Evolutionary conservation across 768 basidiomycete genomes (phyloP).

Genomic region (Tylopilus vinaceipallidus): DNA sequence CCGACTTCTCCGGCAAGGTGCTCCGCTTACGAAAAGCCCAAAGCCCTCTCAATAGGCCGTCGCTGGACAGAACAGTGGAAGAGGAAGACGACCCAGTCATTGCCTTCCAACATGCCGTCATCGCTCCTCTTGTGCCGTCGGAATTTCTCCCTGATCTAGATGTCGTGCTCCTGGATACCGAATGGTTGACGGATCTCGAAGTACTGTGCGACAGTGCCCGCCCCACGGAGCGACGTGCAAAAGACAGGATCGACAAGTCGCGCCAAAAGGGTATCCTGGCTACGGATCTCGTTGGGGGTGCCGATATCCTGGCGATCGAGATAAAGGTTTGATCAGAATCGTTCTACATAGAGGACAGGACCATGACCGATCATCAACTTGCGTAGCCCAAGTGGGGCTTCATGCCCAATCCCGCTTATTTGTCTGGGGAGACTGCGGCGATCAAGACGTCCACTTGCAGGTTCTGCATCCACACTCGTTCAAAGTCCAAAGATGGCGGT

Average conservation of each 20-base stretch:
- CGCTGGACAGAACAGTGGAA: slow-evolving; percentile 26
- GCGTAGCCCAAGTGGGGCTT: slow-evolving; percentile 96
- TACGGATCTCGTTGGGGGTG: slow-evolving; percentile 71
- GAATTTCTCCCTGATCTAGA: slow-evolving; percentile 58
- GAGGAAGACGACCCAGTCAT: slow-evolving; percentile 41
- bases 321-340: slow-evolving; percentile 67
- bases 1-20: slow-evolving; percentile 59
- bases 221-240: slow-evolving; percentile 52
- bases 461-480: slow-evolving; percentile 84
- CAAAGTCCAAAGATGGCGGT: slow-evolving; percentile 38
- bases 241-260: slow-evolving; percentile 57
- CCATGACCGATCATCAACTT: slow-evolving; percentile 1
- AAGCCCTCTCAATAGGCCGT: slow-evolving; percentile 15
- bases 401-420: slow-evolving; percentile 59
- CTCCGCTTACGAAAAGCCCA: slow-evolving; percentile 72
- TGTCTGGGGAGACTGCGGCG: slow-evolving; percentile 54
- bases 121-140: slow-evolving; percentile 61
- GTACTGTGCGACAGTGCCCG: slow-evolving; percentile 46
- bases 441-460: slow-evolving; percentile 78
- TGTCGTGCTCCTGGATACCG: slow-evolving; percentile 40
- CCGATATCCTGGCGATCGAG: slow-evolving; percentile 68
- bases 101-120: slow-evolving; percentile 61
- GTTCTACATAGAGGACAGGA: background rate
- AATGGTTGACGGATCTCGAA: slow-evolving; percentile 63
- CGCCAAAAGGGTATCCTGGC: slow-evolving; percentile 66